Evolutionary conservation across 2,329 filamentous ascomycete species (phyloP).

Genomic region (Pyrenophora teres): DNA sequence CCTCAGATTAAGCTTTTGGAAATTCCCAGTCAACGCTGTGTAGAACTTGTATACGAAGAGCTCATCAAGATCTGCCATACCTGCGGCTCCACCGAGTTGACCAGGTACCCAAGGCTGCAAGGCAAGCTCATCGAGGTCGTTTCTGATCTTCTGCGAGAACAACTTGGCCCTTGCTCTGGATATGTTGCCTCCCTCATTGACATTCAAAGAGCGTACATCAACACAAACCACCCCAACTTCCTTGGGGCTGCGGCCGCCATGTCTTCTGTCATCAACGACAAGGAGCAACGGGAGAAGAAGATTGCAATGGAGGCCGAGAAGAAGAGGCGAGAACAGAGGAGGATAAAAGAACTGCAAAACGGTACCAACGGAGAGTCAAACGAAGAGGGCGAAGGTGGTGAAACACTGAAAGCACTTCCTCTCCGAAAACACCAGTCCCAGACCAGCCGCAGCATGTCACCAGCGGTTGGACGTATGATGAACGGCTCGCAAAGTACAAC

Average conservation of each 20-base stretch:
- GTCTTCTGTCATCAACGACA: slow-evolving; percentile 93
- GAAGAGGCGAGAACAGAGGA: slow-evolving; percentile 80
- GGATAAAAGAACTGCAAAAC: slow-evolving; percentile 76
- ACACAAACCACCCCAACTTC: slow-evolving; percentile 99
- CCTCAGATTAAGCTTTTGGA: slow-evolving; percentile 98
- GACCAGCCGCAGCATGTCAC: slow-evolving; percentile 78
- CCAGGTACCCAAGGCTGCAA: slow-evolving; percentile 88
- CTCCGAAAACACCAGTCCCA: slow-evolving; percentile 66
- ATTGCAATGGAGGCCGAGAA: slow-evolving; percentile 80
- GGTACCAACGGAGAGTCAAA: slow-evolving; percentile 62
- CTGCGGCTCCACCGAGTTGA: slow-evolving; percentile 91
- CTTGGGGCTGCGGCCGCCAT: slow-evolving; percentile 94
- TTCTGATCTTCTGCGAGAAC: slow-evolving; percentile 89
- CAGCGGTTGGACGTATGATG: slow-evolving; percentile 68
- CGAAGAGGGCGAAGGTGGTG: slow-evolving; percentile 66
- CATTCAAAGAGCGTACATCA: slow-evolving; percentile 98
- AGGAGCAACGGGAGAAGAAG: slow-evolving; percentile 91
- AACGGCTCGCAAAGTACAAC: slow-evolving; percentile 63
- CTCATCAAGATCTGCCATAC: slow-evolving; percentile 99
- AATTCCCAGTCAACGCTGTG: slow-evolving; percentile 91
- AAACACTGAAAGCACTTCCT: slow-evolving; percentile 61
- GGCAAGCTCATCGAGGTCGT: slow-evolving; percentile 98
- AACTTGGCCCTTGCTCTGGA: slow-evolving; percentile 82
- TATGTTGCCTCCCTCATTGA: slow-evolving; percentile 98
- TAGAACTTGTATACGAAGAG: slow-evolving; percentile 97